Conservation (phyloP, 2,329 filamentous ascomycete species). For the Lojkania enalia region DNA sequence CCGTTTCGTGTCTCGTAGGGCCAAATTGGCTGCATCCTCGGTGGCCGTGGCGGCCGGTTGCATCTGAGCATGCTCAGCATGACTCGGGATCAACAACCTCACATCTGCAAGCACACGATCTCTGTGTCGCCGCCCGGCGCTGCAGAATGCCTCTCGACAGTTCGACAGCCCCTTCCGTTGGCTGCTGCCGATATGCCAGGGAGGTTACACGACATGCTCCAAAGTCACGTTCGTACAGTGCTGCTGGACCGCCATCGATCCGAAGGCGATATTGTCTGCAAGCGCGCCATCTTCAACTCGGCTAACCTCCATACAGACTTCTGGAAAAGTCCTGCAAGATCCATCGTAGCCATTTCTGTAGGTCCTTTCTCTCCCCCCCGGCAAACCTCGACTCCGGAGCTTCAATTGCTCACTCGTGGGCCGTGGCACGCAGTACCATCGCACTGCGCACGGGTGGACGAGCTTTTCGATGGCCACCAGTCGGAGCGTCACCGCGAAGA, state of each 20-base stretch:
- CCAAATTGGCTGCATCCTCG: constrained; percentile 10
- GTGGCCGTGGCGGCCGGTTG: constrained; percentile 18
- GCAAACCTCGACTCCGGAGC: too few species aligned
- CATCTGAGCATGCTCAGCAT: constrained; percentile 13
- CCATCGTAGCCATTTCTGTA: too few species aligned
- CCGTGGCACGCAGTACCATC: background rate
- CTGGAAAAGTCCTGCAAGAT: too few species aligned
- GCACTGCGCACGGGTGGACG: constrained; percentile 11
- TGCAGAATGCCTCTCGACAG: constrained; percentile 8
- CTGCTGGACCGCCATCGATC: too few species aligned
- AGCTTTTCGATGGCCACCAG: constrained; percentile 12
- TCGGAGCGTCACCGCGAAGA: constrained; percentile 16
- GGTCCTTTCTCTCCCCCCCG: too few species aligned
- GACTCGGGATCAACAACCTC: constrained; percentile 11
- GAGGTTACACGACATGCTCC: constrained; percentile 22
- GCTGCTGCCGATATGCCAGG: constrained; percentile 13
- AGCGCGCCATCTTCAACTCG: constrained; percentile 1
- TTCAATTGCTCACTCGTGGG: too few species aligned
- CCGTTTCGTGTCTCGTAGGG: constrained; percentile 20
- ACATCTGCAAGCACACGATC: constrained; percentile 9
- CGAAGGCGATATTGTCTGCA: background rate
- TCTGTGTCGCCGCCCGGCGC: constrained; percentile 8
- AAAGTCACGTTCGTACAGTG: constrained; percentile 25
- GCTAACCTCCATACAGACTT: too few species aligned
- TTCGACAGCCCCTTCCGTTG: constrained; percentile 1